A percentile compares a stretch with the other conserved stretches of the same genome.
phyloP scores from a whole-genome alignment of 164 flowering plant genomes.

The Saururus chinensis region DNA sequence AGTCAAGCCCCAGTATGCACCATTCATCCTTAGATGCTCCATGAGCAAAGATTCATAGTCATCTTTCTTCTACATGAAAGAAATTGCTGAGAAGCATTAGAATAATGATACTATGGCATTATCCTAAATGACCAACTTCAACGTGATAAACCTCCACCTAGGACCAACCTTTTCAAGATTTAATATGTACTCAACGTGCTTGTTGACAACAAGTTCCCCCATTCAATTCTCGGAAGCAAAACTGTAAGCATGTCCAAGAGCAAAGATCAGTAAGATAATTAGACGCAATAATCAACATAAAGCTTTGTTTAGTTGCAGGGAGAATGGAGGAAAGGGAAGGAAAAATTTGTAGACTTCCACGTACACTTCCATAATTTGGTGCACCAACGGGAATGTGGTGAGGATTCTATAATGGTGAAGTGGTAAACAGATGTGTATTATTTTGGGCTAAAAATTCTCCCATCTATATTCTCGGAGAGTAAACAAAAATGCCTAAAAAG shows the following conservation, averaged over 20 bases:
- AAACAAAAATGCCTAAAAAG: too few relatives aligned
- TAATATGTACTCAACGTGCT: slow-evolving; percentile 60
- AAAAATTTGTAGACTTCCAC: too few relatives aligned
- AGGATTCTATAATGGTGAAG: too few relatives aligned
- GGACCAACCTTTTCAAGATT: slow-evolving; percentile 67
- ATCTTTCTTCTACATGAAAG: slow-evolving; percentile 48
- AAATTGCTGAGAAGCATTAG: background rate
- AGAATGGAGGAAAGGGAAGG: too few relatives aligned
- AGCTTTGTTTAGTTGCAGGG: too few relatives aligned
- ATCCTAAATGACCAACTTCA: background rate
- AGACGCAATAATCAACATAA: too few relatives aligned
- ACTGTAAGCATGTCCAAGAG: background rate
- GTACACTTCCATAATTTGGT: too few relatives aligned
- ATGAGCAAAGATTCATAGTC: slow-evolving; percentile 65
- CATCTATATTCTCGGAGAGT: too few relatives aligned
- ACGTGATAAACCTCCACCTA: background rate
- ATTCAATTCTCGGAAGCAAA: slow-evolving; percentile 7
- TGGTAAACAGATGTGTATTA: too few relatives aligned
- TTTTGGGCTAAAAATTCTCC: too few relatives aligned
- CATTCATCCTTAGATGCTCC: slow-evolving; percentile 87
- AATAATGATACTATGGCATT: background rate
- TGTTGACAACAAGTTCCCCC: slow-evolving; percentile 60
- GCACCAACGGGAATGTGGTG: too few relatives aligned
- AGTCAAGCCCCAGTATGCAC: slow-evolving; percentile 92
- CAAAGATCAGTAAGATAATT: too few relatives aligned